Evolutionary conservation across 2,329 filamentous ascomycete species (phyloP).

Genomic region (Nannizzia gypsea): DNA sequence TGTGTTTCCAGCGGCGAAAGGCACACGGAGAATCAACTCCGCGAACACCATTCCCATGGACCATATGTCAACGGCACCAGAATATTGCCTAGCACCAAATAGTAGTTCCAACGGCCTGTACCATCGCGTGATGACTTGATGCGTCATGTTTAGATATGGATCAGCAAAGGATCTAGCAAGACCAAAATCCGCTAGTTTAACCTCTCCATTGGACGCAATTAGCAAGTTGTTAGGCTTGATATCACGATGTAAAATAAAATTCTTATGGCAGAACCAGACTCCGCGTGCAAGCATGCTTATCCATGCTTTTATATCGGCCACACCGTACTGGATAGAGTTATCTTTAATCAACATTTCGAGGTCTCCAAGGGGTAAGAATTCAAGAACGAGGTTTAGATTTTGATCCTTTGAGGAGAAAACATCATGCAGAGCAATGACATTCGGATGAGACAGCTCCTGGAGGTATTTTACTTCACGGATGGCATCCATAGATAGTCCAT

Average conservation of each 20-base stretch:
- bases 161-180: constrained; percentile 82
- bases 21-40: constrained; percentile 70
- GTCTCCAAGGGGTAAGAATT: constrained; percentile 87
- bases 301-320: constrained; percentile 92
- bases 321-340: constrained; percentile 66
- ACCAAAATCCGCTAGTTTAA: constrained; percentile 97
- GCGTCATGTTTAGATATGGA: constrained; percentile 78
- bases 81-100: constrained; percentile 81
- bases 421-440: constrained; percentile 83
- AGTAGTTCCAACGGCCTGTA: constrained; percentile 90
- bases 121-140: constrained; percentile 92
- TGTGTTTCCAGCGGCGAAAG: constrained; percentile 70
- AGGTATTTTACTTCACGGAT: constrained; percentile 93
- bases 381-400: constrained; percentile 89
- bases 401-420: constrained; percentile 95
- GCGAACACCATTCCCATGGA: constrained; percentile 86
- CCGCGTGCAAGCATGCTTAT: constrained; percentile 93
- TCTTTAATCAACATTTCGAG: constrained; percentile 91
- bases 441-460: constrained; percentile 85
- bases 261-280: constrained; percentile 94
- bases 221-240: constrained; percentile 98
- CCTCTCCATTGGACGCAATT: constrained; percentile 80
- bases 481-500: constrained; percentile 87
- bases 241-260: constrained; percentile 86
- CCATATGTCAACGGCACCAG: constrained; percentile 87